Base-by-base conservation (phyloP, 345 rosid species). In the Hibiscus mutabilis region DNA sequence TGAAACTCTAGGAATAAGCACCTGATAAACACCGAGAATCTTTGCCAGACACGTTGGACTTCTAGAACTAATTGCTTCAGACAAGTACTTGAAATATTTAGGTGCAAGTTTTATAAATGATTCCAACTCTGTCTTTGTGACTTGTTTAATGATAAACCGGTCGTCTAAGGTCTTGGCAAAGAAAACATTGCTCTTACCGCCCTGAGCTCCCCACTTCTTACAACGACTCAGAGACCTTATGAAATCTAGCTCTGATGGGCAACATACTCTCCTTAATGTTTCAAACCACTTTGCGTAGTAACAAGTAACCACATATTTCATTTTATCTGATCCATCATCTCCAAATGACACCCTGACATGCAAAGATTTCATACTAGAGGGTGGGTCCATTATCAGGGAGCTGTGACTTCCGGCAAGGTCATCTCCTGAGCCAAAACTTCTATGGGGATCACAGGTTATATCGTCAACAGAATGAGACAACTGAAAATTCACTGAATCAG, bases 131-230 rank as follows among this genome's bases (percentile, higher is more conserved):
- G 98, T 92, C 82, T 90, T 96, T 49, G 99, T 91, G 73, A 92
- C 99, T 84, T 96, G 96, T 80, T 96, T 96, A 78, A 96, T 82
- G 73, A 96, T 85, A 77, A 96, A 96, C 37, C 97, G 91, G 61
- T 96, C 97, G 69, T 96, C 99, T 81, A 91, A 82, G 66, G 99
- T 91, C 85, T 96, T 96, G 21, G 98, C 98, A 80, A 95, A 95
- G 86, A 95, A 95, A 72, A 88, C 99, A 71, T 90, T 95, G 82
- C 99, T 96, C 88, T 96, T 96, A 69, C 99, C 99, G 69, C 99
- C 99, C 73, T 91, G 95, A 61, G 99, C 98, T 68, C 98, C 91
- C 99, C 98, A 92, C 78, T 96, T 96, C 80, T 87, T 96, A 84
- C 98, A 96, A 63, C 96, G 93, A 77, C 99, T 92, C 69, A 96